Evolutionary conservation across 345 rosid species (phyloP).

Genomic region (Pistacia integerrima): DNA sequence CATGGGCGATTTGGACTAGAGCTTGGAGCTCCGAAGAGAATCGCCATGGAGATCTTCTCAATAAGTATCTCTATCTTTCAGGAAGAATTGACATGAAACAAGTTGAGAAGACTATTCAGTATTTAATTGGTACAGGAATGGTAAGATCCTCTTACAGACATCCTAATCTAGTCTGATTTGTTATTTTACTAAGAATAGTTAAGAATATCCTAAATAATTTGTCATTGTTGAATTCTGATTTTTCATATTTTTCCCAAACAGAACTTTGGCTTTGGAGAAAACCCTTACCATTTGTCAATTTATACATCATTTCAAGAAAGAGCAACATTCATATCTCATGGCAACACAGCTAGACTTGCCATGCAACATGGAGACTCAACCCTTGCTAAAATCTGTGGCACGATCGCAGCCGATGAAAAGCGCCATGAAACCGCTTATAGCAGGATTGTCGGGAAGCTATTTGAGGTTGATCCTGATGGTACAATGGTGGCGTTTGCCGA

Average conservation of each 20-base stretch:
- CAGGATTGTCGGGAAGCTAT: conserved; percentile 37
- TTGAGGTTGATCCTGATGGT: conserved; percentile 43
- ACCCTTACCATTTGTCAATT: conserved; percentile 38
- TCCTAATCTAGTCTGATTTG: too few species aligned
- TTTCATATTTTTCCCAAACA: conserved; percentile 1
- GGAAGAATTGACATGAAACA: conserved; percentile 69
- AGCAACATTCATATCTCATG: conserved; percentile 49
- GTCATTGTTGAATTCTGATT: too few species aligned
- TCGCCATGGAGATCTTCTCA: conserved; percentile 66
- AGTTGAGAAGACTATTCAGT: conserved; percentile 66
- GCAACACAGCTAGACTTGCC: conserved; percentile 38
- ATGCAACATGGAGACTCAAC: conserved; percentile 38
- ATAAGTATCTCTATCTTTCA: conserved; percentile 61
- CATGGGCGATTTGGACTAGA: conserved; percentile 72
- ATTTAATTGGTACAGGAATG: conserved; percentile 70
- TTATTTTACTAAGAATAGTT: too few species aligned
- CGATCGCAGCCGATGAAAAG: conserved; percentile 40
- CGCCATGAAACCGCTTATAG: conserved; percentile 42
- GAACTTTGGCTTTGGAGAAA: conserved; percentile 30
- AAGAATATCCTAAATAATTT: too few species aligned
- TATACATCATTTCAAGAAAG: conserved; percentile 49
- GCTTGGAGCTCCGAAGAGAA: conserved; percentile 77
- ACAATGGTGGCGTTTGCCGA: conserved; percentile 34
- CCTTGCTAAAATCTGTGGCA: conserved; percentile 43
- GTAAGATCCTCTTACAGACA: conserved; percentile 29